A percentile compares a stretch with the other conserved stretches of the same genome.
Conservation (phyloP, 139 green algal species). For the Limnomonas spitsbergensis region DNA sequence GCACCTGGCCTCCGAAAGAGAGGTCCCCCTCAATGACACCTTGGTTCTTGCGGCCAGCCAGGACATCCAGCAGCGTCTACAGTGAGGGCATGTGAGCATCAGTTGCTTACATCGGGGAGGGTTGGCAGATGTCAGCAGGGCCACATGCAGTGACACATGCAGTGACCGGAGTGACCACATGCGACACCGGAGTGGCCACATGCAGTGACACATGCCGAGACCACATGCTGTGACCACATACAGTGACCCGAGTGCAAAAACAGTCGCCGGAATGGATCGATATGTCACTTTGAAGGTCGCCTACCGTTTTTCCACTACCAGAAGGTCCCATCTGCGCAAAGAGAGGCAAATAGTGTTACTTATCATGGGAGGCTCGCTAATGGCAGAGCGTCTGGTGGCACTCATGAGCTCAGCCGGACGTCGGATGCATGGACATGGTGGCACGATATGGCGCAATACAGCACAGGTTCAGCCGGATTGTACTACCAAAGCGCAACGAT, state of each 20-base stretch:
- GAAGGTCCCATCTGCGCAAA: conserved; percentile 68
- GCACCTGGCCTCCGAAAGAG: conserved; percentile 63
- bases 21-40: conserved; percentile 53
- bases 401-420: too few relatives aligned
- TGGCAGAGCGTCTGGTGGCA: too few relatives aligned
- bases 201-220: too few relatives aligned
- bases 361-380: background rate
- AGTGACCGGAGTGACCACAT: too few relatives aligned
- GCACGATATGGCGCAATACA: too few relatives aligned
- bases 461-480: too few relatives aligned
- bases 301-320: conserved; percentile 66
- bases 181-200: too few relatives aligned
- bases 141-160: background rate
- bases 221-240: too few relatives aligned
- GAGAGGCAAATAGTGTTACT: background rate
- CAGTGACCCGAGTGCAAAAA: background rate
- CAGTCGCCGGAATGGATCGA: background rate
- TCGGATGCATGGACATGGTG: too few relatives aligned
- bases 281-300: conserved; percentile 23
- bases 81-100: background rate
- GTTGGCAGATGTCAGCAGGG: background rate
- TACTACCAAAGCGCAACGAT: too few relatives aligned
- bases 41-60: conserved; percentile 59
- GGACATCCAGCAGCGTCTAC: conserved; percentile 52
- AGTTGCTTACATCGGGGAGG: background rate